These are phyloP conservation scores for Austroboletus novae-zelandiae DNA, from an alignment of 1,284 basidiomycete species.

Conservation along the genomic window DNA sequence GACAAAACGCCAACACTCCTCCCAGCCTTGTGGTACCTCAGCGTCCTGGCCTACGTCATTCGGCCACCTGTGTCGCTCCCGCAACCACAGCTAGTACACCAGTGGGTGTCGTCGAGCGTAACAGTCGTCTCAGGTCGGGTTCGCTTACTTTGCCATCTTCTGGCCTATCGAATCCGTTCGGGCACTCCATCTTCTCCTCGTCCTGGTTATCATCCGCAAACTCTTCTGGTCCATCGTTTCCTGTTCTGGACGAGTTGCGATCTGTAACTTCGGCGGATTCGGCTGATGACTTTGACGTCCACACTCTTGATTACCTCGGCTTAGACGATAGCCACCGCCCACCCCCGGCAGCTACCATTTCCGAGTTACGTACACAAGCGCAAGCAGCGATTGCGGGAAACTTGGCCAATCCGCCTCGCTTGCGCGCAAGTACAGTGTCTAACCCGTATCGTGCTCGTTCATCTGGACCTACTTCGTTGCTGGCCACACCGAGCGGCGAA, in stretches of 20 bases:
- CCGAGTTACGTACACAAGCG: slow-evolving; percentile 81
- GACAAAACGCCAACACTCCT: slow-evolving; percentile 44
- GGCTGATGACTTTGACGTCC: slow-evolving; percentile 87
- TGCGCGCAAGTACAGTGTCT: slow-evolving; percentile 89
- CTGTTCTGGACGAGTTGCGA: slow-evolving; percentile 73
- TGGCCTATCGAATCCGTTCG: slow-evolving; percentile 84
- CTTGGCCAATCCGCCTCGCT: slow-evolving; percentile 71
- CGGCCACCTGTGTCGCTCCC: slow-evolving; percentile 42
- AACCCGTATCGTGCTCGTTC: slow-evolving; percentile 72
- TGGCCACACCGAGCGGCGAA: slow-evolving; percentile 59
- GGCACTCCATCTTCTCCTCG: slow-evolving; percentile 81
- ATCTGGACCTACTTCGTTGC: slow-evolving; percentile 50
- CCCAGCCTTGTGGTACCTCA: slow-evolving; percentile 44
- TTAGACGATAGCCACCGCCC: slow-evolving; percentile 73
- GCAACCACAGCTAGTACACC: slow-evolving; percentile 62
- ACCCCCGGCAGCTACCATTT: slow-evolving; percentile 75
- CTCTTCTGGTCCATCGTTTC: slow-evolving; percentile 51
- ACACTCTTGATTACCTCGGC: slow-evolving; percentile 93
- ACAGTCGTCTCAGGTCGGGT: slow-evolving; percentile 85
- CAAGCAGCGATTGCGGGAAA: slow-evolving; percentile 86
- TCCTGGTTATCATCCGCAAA: slow-evolving; percentile 78
- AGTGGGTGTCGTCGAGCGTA: slow-evolving; percentile 58
- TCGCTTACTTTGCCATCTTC: slow-evolving; percentile 79
- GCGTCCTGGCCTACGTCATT: slow-evolving; percentile 76
- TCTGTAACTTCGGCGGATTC: slow-evolving; percentile 77